These are phyloP conservation scores for Apophysomyces variabilis DNA, from an alignment of 371 early-diverging fungal species.

Conservation along the genomic window DNA sequence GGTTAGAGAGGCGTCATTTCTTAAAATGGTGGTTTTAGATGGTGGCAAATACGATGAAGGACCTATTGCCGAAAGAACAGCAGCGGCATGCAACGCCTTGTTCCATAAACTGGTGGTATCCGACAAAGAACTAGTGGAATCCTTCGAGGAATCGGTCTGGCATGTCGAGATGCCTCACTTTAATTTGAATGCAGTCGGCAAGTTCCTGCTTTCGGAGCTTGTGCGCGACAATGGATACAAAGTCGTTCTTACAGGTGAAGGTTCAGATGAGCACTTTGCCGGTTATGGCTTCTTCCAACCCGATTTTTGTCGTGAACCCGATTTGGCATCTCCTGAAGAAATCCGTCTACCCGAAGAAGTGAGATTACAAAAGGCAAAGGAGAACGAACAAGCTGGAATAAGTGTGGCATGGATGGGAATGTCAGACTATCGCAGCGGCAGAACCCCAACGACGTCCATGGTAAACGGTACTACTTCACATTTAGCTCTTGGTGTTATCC, in stretches of 20 bases:
- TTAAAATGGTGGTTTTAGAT: not conserved
- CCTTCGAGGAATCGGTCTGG: slow-evolving; percentile 32
- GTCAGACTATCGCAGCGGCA: not conserved
- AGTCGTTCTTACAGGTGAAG: slow-evolving; percentile 64
- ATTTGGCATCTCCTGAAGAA: slow-evolving; percentile 18
- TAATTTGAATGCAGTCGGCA: slow-evolving; percentile 25
- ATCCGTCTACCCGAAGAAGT: not conserved
- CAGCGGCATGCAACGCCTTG: slow-evolving; percentile 18
- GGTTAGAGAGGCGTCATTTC: not conserved
- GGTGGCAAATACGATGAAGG: slow-evolving; percentile 25
- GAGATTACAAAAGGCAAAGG: not conserved
- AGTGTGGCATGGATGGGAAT: not conserved
- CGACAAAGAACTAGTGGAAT: slow-evolving; percentile 14
- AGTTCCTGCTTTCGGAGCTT: slow-evolving; percentile 24
- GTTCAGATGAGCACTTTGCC: slow-evolving; percentile 68
- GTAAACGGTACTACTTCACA: slow-evolving; percentile 1
- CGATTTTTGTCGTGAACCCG: slow-evolving; percentile 36
- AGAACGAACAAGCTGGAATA: not conserved
- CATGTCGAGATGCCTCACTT: slow-evolving; percentile 23
- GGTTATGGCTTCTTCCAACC: slow-evolving; percentile 61
- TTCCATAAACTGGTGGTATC: slow-evolving; percentile 26
- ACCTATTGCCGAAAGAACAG: slow-evolving; percentile 29
- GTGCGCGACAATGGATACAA: slow-evolving; percentile 42
- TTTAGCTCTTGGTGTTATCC: not conserved
- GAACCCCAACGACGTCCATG: not conserved